Conservation (phyloP, 306 rosid genomes). For the Citrullus mucosospermus region DNA sequence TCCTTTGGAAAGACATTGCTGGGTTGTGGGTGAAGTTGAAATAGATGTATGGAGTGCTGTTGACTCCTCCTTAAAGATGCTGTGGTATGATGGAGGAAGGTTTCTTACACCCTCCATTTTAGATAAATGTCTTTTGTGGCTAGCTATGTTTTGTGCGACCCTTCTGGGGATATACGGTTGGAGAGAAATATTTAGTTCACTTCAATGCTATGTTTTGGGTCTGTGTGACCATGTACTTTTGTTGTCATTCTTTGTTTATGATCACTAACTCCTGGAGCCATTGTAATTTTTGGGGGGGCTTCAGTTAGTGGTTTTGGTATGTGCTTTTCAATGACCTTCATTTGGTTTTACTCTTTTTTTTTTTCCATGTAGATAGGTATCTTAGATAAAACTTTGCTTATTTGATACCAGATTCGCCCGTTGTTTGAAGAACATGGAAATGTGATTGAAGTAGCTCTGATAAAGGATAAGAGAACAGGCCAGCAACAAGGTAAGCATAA, state of each 20-base stretch:
- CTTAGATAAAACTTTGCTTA: neutral
- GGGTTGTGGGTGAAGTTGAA: neutral
- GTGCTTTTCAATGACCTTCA: neutral
- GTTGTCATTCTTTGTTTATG: neutral
- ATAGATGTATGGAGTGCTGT: neutral
- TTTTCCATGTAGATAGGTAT: neutral
- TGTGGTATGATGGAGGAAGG: neutral
- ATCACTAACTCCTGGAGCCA: neutral
- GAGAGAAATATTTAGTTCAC: neutral
- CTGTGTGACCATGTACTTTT: neutral
- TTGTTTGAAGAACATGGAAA: conserved; percentile 86
- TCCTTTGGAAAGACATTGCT: neutral
- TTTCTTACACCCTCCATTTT: neutral
- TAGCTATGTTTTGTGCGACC: neutral
- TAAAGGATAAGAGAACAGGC: conserved; percentile 88
- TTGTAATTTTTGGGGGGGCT: neutral
- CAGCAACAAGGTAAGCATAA: conserved; percentile 73
- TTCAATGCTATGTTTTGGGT: neutral
- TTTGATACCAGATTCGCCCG: conserved; percentile 53
- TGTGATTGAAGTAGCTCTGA: conserved; percentile 87
- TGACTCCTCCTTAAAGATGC: neutral
- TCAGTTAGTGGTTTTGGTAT: neutral
- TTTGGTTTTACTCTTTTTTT: neutral
- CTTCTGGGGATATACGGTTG: neutral
- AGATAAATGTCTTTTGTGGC: neutral